Evolutionary conservation across 2,329 filamentous ascomycete genomes (phyloP), one percentile per base, ranked within the genome.

Genomic region (Fusarium nanum): DNA sequence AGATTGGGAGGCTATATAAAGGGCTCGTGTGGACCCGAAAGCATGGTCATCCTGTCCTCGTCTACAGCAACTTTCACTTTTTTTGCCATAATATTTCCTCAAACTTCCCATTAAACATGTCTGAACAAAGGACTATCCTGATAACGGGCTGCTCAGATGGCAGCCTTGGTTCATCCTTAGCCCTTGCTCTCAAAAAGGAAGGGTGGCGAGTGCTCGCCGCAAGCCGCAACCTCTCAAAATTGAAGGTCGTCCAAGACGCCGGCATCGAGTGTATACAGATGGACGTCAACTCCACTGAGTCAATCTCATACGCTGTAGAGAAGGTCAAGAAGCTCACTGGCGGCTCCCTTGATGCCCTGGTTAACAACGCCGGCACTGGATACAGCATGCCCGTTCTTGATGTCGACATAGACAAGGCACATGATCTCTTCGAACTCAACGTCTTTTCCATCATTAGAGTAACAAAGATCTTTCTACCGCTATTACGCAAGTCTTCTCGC

Each of bases 91-190:
- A 12, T 14, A n/a, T 14, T 9, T 10, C 13, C 7, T 7, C 2
- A 41, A n/a, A n/a, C n/a, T n/a, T n/a, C n/a, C 8, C 2, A 3
- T 12, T 10, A 7, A 40, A 3, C 10, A 65, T 65, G 62, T 45
- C 61, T 34, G 20, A 60, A 60, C 53, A 68, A 14, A 48, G 55
- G 23, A 77, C 73, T 2, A 73, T 80, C 16, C 64, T 81, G 7
- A 70, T 81, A n/a, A 79, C 79, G 1, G 78, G 79, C 58, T 80
- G 79, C 64, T 79, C 77, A 2, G 76, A 78, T 13, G 77, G 76
- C 11, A 74, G 77, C 25, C 65, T 81, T 2, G 79, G 79, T 3
- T 72, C 73, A 2, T 72, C 75, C 0, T 67, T 81, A 3, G 77
- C 78, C 12, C 54, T 76, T 1, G 77, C 73, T 8, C 73, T 80